Evolutionary conservation across 176 grass and related monocot species (phyloP).

Genomic region (Microstegium vimineum): DNA sequence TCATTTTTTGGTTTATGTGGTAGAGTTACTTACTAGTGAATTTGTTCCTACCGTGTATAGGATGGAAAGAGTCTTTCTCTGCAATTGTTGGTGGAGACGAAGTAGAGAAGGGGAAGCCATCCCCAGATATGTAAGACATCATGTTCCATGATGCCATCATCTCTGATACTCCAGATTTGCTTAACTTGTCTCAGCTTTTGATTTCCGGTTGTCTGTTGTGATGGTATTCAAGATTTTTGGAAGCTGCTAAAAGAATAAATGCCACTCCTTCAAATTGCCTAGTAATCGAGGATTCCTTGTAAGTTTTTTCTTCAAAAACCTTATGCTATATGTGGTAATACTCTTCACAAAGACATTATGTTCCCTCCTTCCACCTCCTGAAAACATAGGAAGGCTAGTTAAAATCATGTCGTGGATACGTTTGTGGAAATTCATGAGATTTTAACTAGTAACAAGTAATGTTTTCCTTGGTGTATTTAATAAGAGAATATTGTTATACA

Average conservation of each 20-base stretch:
- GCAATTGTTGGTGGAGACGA: slow-evolving; percentile 84
- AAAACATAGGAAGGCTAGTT: neutral
- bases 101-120: slow-evolving; percentile 78
- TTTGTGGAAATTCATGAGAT: neutral
- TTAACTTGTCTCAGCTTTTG: slow-evolving; percentile 22
- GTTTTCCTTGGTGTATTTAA: slow-evolving; percentile 9
- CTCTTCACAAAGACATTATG: neutral
- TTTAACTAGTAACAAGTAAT: slow-evolving; percentile 1
- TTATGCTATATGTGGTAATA: neutral
- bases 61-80: slow-evolving; percentile 86
- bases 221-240: slow-evolving; percentile 73
- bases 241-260: slow-evolving; percentile 92
- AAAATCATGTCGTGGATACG: neutral
- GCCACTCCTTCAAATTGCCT: slow-evolving; percentile 69
- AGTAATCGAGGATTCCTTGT: slow-evolving; percentile 96
- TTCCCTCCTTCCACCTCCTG: neutral
- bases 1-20: neutral
- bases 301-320: slow-evolving; percentile 34
- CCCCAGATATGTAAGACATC: slow-evolving; percentile 75
- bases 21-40: neutral
- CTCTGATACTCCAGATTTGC: neutral
- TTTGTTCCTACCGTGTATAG: slow-evolving; percentile 38
- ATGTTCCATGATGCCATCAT: neutral
- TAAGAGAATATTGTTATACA: neutral
- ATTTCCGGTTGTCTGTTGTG: slow-evolving; percentile 11